These are phyloP conservation scores for Penicillium egyptiacum DNA, from an alignment of 495 filamentous ascomycete genomes.

Conservation along the genomic window DNA sequence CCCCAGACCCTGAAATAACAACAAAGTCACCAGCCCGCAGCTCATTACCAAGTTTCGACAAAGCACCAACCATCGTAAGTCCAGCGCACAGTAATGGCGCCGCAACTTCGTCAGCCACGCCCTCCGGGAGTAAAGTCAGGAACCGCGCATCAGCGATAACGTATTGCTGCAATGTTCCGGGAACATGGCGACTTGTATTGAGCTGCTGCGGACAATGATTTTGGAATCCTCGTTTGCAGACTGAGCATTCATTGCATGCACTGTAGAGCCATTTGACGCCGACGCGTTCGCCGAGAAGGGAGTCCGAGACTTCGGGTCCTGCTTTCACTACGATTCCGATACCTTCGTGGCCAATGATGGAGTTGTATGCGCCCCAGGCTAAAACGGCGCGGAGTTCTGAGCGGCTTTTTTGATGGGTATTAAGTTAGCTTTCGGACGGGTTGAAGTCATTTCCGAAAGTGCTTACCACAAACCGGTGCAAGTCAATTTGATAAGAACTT, in stretches of 20 bases:
- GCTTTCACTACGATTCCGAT: conserved; percentile 31
- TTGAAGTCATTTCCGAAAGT: neutral
- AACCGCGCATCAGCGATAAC: conserved; percentile 33
- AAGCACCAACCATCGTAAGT: conserved; percentile 32
- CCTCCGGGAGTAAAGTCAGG: conserved; percentile 30
- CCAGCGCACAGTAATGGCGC: conserved; percentile 41
- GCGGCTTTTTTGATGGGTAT: conserved; percentile 16
- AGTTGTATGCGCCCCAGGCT: conserved; percentile 26
- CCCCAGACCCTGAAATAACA: conserved; percentile 37
- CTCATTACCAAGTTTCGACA: conserved; percentile 25
- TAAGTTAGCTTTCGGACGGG: neutral
- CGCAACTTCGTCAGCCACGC: conserved; percentile 27
- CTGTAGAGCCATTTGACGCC: conserved; percentile 44
- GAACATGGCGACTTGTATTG: conserved; percentile 36
- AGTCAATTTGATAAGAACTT: conserved; percentile 24
- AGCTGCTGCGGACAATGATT: conserved; percentile 37
- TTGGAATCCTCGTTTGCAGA: conserved; percentile 27
- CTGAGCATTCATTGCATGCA: conserved; percentile 39
- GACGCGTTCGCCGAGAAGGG: conserved; percentile 31
- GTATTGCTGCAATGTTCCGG: conserved; percentile 44
- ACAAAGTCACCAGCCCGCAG: conserved; percentile 33
- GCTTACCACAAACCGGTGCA: conserved; percentile 29
- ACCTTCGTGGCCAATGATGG: conserved; percentile 43
- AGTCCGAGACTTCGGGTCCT: conserved; percentile 22
- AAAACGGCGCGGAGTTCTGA: conserved; percentile 30